Base-by-base conservation (phyloP, 2,329 filamentous ascomycete species). In the Lasiodiplodia gonubiensis region DNA sequence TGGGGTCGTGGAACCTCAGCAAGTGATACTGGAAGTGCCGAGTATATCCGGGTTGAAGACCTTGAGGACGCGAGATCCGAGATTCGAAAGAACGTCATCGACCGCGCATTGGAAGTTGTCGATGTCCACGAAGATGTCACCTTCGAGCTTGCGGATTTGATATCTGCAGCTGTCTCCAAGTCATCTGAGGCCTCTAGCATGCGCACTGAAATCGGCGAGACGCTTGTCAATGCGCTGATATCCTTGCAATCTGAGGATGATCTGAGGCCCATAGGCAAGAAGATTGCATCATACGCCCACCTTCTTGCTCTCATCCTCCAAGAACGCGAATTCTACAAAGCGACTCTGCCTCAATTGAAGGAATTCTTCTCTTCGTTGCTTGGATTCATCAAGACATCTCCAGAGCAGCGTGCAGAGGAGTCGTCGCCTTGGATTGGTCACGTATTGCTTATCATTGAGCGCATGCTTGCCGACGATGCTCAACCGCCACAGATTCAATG, bases 391-490 rank as follows among this genome's bases (percentile, higher is more conserved):
- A 90, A 91, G 73, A 82, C 93, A 4, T 83, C 88, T 5, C 82
- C 88, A 0, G 87, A 89, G 30, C 87, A 90, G 67, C 84, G 90
- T 3, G 82, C 86, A 0, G 92, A 97, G 59, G 91, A 95, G 68
- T 83, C 93, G n/a, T 92, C 93, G 4, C 92, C 93, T 1, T 99
- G 94, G 93, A 90, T 98, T 70, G 92, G 93, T 14, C 94, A 95
- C 74, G 89, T 98, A 37, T 84, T 99, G 39, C 85, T 98, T 18
- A 91, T 99, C 60, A 85, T 98, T 59, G 95, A 99, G 82, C 92
- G 92, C 64, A 84, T 98, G 37, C 83, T 99, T n/a, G 90, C 91
- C 16, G 92, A 97, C 72, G 95, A 98, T 77, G 90, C 92, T 73
- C 89, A 94, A 70, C 93, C 94, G 3, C 83, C 86, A 4, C 87